Evolutionary conservation across 176 grass and related monocot genomes (phyloP).

Genomic region (Rhynchospora breviuscula): DNA sequence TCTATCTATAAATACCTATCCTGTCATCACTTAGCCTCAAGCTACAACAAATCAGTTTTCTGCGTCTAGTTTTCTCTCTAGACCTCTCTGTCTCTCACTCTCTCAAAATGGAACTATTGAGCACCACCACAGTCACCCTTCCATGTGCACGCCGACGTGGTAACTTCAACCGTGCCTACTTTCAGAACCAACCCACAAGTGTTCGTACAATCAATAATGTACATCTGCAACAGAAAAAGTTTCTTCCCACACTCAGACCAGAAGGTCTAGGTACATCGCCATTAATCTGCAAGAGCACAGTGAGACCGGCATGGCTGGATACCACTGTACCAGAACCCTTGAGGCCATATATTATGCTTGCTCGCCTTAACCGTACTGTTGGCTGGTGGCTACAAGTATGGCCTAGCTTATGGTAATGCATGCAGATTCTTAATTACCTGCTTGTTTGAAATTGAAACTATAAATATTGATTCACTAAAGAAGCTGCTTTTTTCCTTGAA

Average conservation of each 20-base stretch:
- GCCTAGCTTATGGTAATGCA: slow-evolving; percentile 7
- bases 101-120: too few relatives aligned
- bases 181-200: too few relatives aligned
- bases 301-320: neutral
- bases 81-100: too few relatives aligned
- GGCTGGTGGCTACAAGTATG: slow-evolving; percentile 11
- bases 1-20: too few relatives aligned
- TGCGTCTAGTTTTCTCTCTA: too few relatives aligned
- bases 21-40: too few relatives aligned
- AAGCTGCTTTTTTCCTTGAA: neutral
- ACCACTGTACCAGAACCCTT: neutral
- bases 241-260: neutral
- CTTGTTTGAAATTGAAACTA: neutral
- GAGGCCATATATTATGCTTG: slow-evolving; percentile 6
- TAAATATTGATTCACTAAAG: neutral
- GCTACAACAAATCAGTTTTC: too few relatives aligned
- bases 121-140: too few relatives aligned
- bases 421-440: neutral
- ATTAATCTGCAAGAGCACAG: neutral
- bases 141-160: too few relatives aligned
- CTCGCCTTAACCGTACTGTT: neutral
- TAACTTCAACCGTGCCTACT: too few relatives aligned
- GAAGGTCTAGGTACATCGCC: neutral
- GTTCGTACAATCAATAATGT: too few relatives aligned
- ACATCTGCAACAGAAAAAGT: neutral